These are phyloP conservation scores for Pseudogymnoascus sp. DNA, from an alignment of 2,329 filamentous ascomycete genomes.

Conservation along the genomic window DNA sequence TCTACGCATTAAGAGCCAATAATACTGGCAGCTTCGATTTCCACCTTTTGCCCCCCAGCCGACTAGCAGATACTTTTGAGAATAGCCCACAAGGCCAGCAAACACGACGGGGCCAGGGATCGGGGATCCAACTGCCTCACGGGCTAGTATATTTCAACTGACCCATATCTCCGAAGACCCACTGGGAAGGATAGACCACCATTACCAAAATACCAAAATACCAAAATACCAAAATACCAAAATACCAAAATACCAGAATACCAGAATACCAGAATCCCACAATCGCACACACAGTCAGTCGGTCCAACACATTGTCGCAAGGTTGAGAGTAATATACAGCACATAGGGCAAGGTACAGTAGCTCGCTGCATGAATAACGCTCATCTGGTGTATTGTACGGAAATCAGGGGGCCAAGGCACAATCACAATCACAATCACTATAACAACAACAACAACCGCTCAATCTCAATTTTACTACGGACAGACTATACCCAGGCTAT, in stretches of 20 bases:
- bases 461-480: background rate
- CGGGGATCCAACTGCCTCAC: background rate
- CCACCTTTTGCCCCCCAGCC: background rate
- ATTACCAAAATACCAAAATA: background rate
- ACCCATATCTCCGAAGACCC: conserved; percentile 6
- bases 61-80: background rate
- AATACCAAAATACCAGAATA: background rate
- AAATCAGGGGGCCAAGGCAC: background rate
- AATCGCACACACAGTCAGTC: background rate
- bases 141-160: conserved; percentile 1
- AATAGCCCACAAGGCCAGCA: background rate
- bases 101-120: background rate
- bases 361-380: background rate
- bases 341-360: background rate
- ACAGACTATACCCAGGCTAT: background rate
- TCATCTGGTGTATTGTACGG: background rate
- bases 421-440: background rate
- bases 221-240: background rate
- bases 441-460: background rate
- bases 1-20: conserved; percentile 1
- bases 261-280: background rate
- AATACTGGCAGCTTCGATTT: background rate
- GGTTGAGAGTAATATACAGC: background rate
- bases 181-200: background rate
- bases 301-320: background rate